Conservation (phyloP, 148 eudicot species). For the Silene uniflora region DNA sequence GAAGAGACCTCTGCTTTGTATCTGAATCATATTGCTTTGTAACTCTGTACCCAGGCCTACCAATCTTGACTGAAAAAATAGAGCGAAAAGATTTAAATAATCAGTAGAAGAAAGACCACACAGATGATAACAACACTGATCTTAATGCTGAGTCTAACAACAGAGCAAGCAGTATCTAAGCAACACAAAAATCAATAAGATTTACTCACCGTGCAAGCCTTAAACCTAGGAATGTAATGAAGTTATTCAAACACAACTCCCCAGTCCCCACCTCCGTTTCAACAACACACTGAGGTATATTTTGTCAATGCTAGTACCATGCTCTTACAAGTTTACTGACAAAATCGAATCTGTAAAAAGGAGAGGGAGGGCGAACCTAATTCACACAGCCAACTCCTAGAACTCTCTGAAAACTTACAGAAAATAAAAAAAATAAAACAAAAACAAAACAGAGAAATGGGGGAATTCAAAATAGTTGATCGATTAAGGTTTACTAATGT, state of each 20-base stretch:
- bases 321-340: not conserved
- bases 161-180: not conserved
- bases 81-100: constrained; percentile 16
- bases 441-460: too few relatives aligned
- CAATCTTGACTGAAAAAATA: constrained; percentile 73
- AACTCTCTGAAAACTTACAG: too few relatives aligned
- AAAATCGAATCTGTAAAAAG: too few relatives aligned
- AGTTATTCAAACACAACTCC: not conserved
- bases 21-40: constrained; percentile 92
- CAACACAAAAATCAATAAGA: not conserved
- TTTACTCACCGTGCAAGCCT: not conserved
- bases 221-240: not conserved
- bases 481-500: too few relatives aligned
- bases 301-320: not conserved
- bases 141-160: not conserved
- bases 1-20: constrained; percentile 91
- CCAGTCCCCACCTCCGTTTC: not conserved
- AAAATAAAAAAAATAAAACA: too few relatives aligned
- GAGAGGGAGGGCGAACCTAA: too few relatives aligned
- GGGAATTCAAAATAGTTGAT: too few relatives aligned
- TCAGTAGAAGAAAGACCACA: not conserved
- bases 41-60: constrained; percentile 94
- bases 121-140: not conserved
- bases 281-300: not conserved
- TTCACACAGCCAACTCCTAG: too few relatives aligned